Conservation (phyloP, 2,329 filamentous ascomycete genomes). For the Coniochaeta pulveracea region DNA sequence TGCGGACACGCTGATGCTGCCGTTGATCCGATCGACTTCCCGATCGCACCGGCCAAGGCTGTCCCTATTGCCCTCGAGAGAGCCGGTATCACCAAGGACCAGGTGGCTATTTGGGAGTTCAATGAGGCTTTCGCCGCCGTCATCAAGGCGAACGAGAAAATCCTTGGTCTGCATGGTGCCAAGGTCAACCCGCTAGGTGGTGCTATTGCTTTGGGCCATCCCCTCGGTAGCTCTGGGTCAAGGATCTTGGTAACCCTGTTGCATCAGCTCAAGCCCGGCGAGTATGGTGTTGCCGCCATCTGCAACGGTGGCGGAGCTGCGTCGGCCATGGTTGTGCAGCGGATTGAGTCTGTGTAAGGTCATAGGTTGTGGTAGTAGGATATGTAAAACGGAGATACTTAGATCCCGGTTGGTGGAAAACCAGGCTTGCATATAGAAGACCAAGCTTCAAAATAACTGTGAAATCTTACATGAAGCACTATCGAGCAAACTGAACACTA, state of each 20-base stretch:
- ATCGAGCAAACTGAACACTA: no score
- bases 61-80: conserved; percentile 81
- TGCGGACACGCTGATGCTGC: conserved; percentile 82
- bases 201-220: conserved; percentile 85
- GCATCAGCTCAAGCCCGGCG: conserved; percentile 81
- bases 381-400: no score
- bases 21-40: conserved; percentile 86
- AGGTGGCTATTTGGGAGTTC: conserved; percentile 94
- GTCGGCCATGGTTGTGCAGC: conserved; percentile 84
- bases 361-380: background rate
- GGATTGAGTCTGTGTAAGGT: conserved; percentile 49
- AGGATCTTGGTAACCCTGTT: conserved; percentile 82
- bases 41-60: conserved; percentile 81
- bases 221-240: conserved; percentile 84
- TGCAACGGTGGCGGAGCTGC: conserved; percentile 95
- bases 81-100: conserved; percentile 80
- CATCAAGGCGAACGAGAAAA: conserved; percentile 90
- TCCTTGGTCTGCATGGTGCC: conserved; percentile 67
- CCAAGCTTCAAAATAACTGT: no score
- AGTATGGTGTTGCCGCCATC: conserved; percentile 92
- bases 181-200: conserved; percentile 82
- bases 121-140: conserved; percentile 97
- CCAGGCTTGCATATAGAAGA: no score
- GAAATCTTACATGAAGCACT: no score
- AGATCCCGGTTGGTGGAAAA: no score